These are phyloP conservation scores for Globisporangium echinulatum DNA, from an alignment of 352 stramenopile genomes.

Conservation along the genomic window DNA sequence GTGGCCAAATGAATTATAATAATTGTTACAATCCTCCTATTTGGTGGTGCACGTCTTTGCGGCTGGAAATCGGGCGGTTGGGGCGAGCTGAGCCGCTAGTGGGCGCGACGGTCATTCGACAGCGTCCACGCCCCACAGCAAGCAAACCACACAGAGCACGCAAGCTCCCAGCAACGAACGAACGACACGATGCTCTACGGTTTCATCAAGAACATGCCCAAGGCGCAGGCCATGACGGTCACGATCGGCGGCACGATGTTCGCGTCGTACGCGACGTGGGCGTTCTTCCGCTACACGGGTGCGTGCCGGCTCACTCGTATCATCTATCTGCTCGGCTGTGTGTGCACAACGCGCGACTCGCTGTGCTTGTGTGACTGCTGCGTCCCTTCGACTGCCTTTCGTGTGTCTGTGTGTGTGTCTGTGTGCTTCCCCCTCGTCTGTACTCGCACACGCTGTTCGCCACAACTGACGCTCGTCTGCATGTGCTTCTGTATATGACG, in stretches of 20 bases:
- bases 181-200: slow-evolving; percentile 49
- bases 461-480: no score
- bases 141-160: no score
- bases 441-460: not conserved
- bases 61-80: no score
- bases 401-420: not conserved
- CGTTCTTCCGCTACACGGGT: slow-evolving; percentile 62
- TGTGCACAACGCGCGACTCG: not conserved
- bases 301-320: slow-evolving; percentile 5
- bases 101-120: no score
- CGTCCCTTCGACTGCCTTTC: not conserved
- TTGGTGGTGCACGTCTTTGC: no score
- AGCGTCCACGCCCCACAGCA: no score
- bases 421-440: not conserved
- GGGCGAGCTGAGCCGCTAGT: no score
- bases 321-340: not conserved
- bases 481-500: no score
- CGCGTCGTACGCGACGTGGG: slow-evolving; percentile 41
- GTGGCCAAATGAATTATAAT: no score
- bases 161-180: no score
- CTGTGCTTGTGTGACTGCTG: not conserved
- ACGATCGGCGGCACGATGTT: slow-evolving; percentile 30
- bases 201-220: slow-evolving; percentile 62
- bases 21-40: no score
- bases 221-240: slow-evolving; percentile 46